Conservation (phyloP, 352 stramenopile genomes). For the Phytophthora gonapodyides region DNA sequence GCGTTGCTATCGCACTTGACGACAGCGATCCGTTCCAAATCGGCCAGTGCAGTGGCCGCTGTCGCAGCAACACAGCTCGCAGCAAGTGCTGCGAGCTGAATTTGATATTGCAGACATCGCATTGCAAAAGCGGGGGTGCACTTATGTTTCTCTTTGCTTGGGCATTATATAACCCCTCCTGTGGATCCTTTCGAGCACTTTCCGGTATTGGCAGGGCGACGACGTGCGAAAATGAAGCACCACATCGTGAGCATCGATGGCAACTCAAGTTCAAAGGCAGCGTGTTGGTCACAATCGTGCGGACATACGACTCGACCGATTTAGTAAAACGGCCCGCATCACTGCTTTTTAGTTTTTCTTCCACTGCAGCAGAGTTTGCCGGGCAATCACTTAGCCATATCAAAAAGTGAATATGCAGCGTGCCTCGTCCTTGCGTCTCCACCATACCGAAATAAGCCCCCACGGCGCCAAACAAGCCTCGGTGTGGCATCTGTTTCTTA, state of each 20-base stretch:
- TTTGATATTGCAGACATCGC: not conserved
- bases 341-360: not conserved
- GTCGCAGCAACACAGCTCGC: not conserved
- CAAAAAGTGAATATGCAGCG: too few relatives aligned
- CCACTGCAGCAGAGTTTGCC: not conserved
- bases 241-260: not conserved
- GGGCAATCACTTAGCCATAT: not conserved
- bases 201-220: not conserved
- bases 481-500: too few relatives aligned
- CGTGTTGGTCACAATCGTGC: not conserved
- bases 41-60: not conserved
- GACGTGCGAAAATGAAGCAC: not conserved
- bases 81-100: slow-evolving; percentile 1
- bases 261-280: not conserved
- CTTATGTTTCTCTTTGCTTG: not conserved
- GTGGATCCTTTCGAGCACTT: slow-evolving; percentile 4
- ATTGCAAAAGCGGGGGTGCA: not conserved
- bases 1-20: not conserved
- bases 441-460: too few relatives aligned
- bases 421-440: too few relatives aligned
- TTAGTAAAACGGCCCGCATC: not conserved
- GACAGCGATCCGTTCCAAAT: not conserved
- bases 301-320: not conserved
- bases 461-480: too few relatives aligned
- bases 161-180: not conserved